These are phyloP conservation scores for Globisporangium lucens DNA, from an alignment of 352 stramenopile genomes.

Conservation along the genomic window DNA sequence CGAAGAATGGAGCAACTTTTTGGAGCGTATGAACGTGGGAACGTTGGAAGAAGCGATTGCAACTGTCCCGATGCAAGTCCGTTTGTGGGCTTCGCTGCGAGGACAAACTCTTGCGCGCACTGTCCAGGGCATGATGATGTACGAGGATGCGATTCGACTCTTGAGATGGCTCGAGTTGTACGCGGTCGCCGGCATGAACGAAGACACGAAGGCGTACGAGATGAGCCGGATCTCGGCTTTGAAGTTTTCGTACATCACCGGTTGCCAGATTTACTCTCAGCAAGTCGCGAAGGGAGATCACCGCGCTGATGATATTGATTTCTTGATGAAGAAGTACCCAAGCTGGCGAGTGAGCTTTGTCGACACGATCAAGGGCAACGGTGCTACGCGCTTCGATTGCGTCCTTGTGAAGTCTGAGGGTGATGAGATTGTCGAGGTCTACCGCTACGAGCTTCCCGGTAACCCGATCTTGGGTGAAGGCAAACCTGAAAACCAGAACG, in stretches of 20 bases:
- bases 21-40: constrained; percentile 73
- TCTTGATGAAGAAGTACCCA: constrained; percentile 85
- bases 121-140: constrained; percentile 89
- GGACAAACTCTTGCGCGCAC: constrained; percentile 85
- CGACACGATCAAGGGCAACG: constrained; percentile 53
- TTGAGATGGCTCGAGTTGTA: constrained; percentile 84
- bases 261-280: constrained; percentile 86
- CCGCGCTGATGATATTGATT: constrained; percentile 87
- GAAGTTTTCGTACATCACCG: constrained; percentile 89
- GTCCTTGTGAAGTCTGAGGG: constrained; percentile 80
- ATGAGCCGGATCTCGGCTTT: constrained; percentile 84
- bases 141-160: constrained; percentile 84
- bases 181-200: constrained; percentile 50
- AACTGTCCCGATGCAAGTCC: constrained; percentile 65
- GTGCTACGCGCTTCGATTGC: constrained; percentile 53
- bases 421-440: constrained; percentile 85
- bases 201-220: constrained; percentile 68
- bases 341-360: constrained; percentile 89
- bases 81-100: constrained; percentile 81
- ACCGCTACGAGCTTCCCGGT: constrained; percentile 84
- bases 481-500: constrained; percentile 89
- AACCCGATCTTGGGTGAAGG: constrained; percentile 87
- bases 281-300: constrained; percentile 72
- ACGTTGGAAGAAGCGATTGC: constrained; percentile 71
- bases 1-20: constrained; percentile 87